Conservation (phyloP, 805 yeast species). For the Zygosaccharomyces bailii region DNA sequence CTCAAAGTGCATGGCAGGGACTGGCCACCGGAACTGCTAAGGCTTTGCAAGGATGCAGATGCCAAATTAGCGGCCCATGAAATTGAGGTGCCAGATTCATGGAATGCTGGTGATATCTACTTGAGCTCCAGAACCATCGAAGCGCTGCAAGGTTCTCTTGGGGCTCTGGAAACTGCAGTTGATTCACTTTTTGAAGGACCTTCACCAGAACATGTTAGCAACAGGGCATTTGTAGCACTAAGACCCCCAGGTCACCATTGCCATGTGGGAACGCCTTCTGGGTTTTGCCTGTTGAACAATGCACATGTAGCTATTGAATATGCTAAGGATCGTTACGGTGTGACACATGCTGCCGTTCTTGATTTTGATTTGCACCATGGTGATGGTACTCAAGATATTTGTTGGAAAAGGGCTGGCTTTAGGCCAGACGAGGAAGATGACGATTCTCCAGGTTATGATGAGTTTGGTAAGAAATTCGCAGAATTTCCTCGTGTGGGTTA, state of each 20-base stretch:
- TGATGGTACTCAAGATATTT: constrained; percentile 83
- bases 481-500: constrained; percentile 66
- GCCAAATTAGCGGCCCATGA: constrained; percentile 49
- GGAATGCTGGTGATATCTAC: constrained; percentile 85
- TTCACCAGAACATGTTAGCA: constrained; percentile 35
- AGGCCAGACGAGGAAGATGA: constrained; percentile 34
- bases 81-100: constrained; percentile 72
- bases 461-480: constrained; percentile 43
- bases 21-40: constrained; percentile 61
- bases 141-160: constrained; percentile 75
- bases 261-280: constrained; percentile 79
- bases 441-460: constrained; percentile 41
- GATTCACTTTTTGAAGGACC: constrained; percentile 47
- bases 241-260: constrained; percentile 89
- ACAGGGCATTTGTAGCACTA: constrained; percentile 60
- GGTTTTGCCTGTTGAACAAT: constrained; percentile 77
- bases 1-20: constrained; percentile 65
- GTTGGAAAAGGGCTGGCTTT: constrained; percentile 65
- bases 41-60: constrained; percentile 58
- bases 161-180: constrained; percentile 68
- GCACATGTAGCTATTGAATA: constrained; percentile 80
- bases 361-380: constrained; percentile 89
- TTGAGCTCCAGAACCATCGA: constrained; percentile 59
- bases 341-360: constrained; percentile 76
- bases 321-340: constrained; percentile 56